These are phyloP conservation scores for Lycium ferocissimum DNA, from an alignment of 257 asterid species.

Conservation along the genomic window DNA sequence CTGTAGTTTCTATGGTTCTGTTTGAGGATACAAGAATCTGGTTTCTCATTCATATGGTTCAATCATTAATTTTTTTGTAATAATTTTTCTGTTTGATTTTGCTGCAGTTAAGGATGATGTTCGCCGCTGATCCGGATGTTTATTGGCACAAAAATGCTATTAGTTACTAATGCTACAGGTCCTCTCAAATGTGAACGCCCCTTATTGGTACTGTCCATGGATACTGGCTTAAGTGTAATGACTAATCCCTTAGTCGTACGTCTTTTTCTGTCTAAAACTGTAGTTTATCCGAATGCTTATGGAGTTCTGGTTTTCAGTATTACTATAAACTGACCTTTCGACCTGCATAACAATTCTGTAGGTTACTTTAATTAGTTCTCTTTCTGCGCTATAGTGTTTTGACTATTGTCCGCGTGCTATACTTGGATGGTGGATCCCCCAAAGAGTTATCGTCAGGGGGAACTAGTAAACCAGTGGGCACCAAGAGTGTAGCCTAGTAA, in stretches of 20 bases:
- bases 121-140: conserved; percentile 23
- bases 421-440: too few species aligned
- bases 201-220: conserved; percentile 37
- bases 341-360: not conserved
- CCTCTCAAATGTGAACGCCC: conserved; percentile 33
- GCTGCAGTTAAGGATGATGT: conserved; percentile 36
- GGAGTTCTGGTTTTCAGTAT: conserved; percentile 47
- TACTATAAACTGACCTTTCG: conserved; percentile 29
- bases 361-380: not conserved
- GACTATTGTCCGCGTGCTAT: not conserved
- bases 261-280: conserved; percentile 42
- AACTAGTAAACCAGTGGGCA: too few species aligned
- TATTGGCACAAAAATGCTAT: conserved; percentile 40
- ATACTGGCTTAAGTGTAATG: conserved; percentile 29
- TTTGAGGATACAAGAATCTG: not conserved
- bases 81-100: conserved; percentile 14
- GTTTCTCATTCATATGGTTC: not conserved
- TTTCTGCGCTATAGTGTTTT: not conserved
- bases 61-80: not conserved
- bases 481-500: not conserved
- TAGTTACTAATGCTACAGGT: conserved; percentile 34
- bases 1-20: conserved; percentile 12
- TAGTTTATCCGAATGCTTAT: conserved; percentile 42
- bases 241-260: conserved; percentile 5
- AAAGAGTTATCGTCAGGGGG: not conserved